A percentile compares a stretch with the other conserved stretches of the same genome.
phyloP scores from a whole-genome alignment of 2,329 filamentous ascomycete species.

The Cadophora gregata region DNA sequence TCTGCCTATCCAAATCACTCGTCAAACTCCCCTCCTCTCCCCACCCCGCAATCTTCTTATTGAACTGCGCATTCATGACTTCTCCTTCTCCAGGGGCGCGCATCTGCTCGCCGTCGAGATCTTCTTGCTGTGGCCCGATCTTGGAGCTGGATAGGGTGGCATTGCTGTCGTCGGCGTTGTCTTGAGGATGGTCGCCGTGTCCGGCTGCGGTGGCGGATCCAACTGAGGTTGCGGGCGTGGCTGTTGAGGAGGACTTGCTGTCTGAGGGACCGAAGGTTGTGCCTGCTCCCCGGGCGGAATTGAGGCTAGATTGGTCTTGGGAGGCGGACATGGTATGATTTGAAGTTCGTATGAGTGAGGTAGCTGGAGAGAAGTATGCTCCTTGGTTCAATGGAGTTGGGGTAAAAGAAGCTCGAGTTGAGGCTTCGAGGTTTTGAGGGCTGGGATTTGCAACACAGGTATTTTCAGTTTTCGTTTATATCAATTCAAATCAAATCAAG shows the following conservation, averaged over 20 bases:
- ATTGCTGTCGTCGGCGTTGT: slow-evolving; percentile 42
- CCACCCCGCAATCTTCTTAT: slow-evolving; percentile 44
- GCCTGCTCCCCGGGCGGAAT: slow-evolving; percentile 34
- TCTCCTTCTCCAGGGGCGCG: slow-evolving; percentile 41
- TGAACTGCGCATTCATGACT: slow-evolving; percentile 42
- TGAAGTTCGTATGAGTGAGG: neutral
- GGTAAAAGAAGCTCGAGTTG: neutral
- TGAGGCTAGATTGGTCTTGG: slow-evolving; percentile 41
- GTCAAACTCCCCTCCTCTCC: slow-evolving; percentile 42
- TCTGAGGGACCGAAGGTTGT: slow-evolving; percentile 40
- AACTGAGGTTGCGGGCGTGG: slow-evolving; percentile 38
- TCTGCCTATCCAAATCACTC: slow-evolving; percentile 42
- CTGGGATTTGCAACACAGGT: neutral
- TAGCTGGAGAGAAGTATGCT: neutral
- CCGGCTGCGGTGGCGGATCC: slow-evolving; percentile 42
- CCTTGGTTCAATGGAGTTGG: neutral
- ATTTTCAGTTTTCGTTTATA: neutral
- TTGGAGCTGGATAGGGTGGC: slow-evolving; percentile 35
- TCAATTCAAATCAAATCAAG: neutral
- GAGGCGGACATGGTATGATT: slow-evolving; percentile 38
- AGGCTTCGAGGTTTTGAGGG: neutral
- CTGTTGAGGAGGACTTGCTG: slow-evolving; percentile 31
- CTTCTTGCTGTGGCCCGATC: slow-evolving; percentile 42
- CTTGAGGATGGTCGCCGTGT: slow-evolving; percentile 41
- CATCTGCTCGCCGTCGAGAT: slow-evolving; percentile 44